These are phyloP conservation scores for Pseudozyma tsukubaensis DNA, from an alignment of 1,284 basidiomycete species.

Conservation along the genomic window DNA sequence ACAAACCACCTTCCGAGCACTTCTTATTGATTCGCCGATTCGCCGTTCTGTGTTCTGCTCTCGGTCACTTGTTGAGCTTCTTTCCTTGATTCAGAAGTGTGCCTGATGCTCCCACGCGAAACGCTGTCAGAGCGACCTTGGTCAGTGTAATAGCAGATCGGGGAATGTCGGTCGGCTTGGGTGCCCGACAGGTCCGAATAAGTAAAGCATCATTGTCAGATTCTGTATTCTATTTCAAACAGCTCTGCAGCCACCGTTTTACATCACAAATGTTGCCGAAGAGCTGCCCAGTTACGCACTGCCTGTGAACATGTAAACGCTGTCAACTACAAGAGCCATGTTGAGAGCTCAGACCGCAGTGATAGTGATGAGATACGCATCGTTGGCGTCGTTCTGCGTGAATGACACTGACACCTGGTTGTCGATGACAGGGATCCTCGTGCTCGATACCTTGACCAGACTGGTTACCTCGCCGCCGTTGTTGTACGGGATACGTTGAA, in stretches of 20 bases:
- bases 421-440: not conserved
- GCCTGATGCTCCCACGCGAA: not conserved
- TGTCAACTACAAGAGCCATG: no score
- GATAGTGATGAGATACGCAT: conserved; percentile 10
- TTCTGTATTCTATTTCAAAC: no score
- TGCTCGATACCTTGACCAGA: not conserved
- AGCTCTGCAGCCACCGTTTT: no score
- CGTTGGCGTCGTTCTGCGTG: conserved; percentile 7
- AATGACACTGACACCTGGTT: conserved; percentile 8
- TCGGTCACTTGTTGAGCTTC: no score
- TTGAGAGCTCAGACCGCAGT: conserved; percentile 1
- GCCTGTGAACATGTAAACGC: no score
- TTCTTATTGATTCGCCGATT: conserved; percentile 23
- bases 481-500: conserved; percentile 13
- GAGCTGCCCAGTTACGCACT: no score
- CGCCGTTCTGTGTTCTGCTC: conserved; percentile 4
- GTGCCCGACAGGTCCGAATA: no score
- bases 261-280: no score
- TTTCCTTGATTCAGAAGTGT: not conserved
- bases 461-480: conserved; percentile 11
- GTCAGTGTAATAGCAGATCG: no score
- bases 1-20: not conserved
- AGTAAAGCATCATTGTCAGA: no score
- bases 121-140: no score
- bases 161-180: no score